Conservation (phyloP, 2,329 filamentous ascomycete species). For the Colletotrichum echinochloae region DNA sequence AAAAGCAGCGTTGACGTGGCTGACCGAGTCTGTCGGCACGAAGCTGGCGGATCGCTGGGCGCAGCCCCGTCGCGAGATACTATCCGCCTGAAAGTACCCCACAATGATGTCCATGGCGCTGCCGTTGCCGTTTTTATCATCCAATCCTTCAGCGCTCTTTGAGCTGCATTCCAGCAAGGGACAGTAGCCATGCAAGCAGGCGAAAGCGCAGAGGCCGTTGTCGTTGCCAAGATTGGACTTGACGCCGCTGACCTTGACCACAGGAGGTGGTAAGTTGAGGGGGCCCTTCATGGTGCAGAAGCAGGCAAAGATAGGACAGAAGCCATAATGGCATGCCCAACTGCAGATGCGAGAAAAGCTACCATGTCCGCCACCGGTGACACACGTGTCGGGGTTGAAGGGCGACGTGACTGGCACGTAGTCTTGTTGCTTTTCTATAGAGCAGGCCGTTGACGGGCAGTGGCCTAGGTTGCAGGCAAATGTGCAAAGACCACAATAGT, state of each 20-base stretch:
- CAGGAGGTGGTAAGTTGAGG: background rate
- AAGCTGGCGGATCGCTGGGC: slow-evolving; percentile 1
- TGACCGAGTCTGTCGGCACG: slow-evolving; percentile 2
- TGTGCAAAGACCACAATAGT: background rate
- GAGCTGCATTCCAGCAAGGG: background rate
- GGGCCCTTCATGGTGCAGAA: background rate
- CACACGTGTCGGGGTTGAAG: background rate
- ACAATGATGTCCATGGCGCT: background rate
- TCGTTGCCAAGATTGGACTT: background rate
- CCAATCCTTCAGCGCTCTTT: background rate
- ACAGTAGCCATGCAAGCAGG: background rate
- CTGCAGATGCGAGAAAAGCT: background rate
- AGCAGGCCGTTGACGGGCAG: background rate
- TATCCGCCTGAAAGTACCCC: background rate
- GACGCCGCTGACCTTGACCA: background rate
- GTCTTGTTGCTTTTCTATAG: background rate
- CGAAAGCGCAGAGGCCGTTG: background rate
- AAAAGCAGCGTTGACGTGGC: background rate
- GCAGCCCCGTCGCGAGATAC: background rate
- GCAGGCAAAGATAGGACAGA: background rate
- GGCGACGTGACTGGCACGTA: background rate
- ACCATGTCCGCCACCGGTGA: background rate
- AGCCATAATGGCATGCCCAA: background rate
- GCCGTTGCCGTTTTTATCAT: background rate
- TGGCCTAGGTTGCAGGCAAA: slow-evolving; percentile 12